These are phyloP conservation scores for Leucosporidium yakuticum DNA, from an alignment of 768 basidiomycete genomes.

Conservation along the genomic window DNA sequence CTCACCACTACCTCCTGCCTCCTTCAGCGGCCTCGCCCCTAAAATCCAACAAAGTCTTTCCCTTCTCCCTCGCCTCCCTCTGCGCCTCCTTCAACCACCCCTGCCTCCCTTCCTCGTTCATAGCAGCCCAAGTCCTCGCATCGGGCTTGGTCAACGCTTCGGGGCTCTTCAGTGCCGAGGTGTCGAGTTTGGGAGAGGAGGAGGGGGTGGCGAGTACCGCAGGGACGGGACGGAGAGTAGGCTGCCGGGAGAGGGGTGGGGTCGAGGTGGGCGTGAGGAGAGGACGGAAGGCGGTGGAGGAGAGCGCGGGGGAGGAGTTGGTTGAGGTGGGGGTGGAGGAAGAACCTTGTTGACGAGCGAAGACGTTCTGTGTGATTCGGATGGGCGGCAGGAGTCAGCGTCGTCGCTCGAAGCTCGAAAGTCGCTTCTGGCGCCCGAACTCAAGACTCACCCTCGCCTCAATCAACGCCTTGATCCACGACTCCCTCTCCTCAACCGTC, in stretches of 20 bases:
- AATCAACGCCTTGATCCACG: slow-evolving; percentile 73
- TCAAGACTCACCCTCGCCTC: slow-evolving; percentile 65
- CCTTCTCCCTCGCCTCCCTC: slow-evolving; percentile 12
- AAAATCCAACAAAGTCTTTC: slow-evolving; percentile 26
- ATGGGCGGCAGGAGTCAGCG: not conserved
- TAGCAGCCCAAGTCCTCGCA: slow-evolving; percentile 13
- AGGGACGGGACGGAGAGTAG: not conserved
- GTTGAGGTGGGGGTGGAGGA: not conserved
- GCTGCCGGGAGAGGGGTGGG: not conserved
- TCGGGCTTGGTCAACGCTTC: slow-evolving; percentile 1
- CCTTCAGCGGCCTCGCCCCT: slow-evolving; percentile 5
- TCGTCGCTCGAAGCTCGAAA: not conserved
- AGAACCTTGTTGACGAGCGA: slow-evolving; percentile 11
- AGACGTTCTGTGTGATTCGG: not conserved
- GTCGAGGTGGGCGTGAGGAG: not conserved
- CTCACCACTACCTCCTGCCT: not conserved
- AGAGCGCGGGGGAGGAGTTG: not conserved
- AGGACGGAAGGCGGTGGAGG: slow-evolving; percentile 3
- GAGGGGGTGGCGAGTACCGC: slow-evolving; percentile 1
- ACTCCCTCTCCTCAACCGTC: slow-evolving; percentile 58
- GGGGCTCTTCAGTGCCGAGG: slow-evolving; percentile 14
- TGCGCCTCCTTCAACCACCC: slow-evolving; percentile 11
- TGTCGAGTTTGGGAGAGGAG: not conserved
- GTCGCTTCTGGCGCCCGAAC: not conserved
- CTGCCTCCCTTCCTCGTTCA: slow-evolving; percentile 12